Evolutionary conservation across 2,329 filamentous ascomycete genomes (phyloP).

Genomic region (Byssochlamys sp.): DNA sequence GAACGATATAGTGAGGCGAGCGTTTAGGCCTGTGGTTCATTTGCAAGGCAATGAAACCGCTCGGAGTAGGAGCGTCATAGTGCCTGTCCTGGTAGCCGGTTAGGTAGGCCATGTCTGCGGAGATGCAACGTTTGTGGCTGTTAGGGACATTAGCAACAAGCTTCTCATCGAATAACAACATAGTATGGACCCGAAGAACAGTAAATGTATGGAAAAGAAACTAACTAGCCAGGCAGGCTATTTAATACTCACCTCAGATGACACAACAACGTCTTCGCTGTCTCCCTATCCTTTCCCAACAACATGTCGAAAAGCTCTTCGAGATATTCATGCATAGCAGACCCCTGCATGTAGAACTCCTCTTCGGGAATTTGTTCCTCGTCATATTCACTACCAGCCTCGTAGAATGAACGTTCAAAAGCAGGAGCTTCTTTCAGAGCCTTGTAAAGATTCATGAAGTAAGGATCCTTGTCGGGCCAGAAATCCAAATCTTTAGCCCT

Average conservation of each 20-base stretch:
- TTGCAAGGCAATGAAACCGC: slow-evolving; percentile 12
- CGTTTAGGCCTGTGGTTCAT: slow-evolving; percentile 4
- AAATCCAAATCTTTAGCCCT: slow-evolving; percentile 9
- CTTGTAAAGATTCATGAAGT: slow-evolving; percentile 16
- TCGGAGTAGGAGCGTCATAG: slow-evolving; percentile 12
- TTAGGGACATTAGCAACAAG: not conserved
- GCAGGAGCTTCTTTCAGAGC: slow-evolving; percentile 13
- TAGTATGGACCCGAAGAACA: not conserved
- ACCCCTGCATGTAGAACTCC: slow-evolving; percentile 7
- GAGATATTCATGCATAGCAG: slow-evolving; percentile 17
- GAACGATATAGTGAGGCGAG: slow-evolving; percentile 8
- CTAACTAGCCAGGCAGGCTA: not conserved
- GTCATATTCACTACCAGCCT: slow-evolving; percentile 3
- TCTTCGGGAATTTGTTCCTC: not conserved
- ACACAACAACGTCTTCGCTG: not conserved
- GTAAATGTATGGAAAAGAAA: not conserved
- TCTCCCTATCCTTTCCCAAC: not conserved
- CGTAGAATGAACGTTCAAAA: slow-evolving; percentile 12
- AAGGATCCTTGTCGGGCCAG: slow-evolving; percentile 16
- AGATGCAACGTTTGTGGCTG: slow-evolving; percentile 1
- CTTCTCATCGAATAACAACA: not conserved
- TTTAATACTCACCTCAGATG: not conserved
- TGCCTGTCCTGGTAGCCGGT: slow-evolving; percentile 16
- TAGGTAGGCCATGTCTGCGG: slow-evolving; percentile 14
- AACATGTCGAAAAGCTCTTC: slow-evolving; percentile 11